A percentile compares a stretch with the other conserved stretches of the same genome.
These are phyloP conservation scores for Lipomyces kockii DNA, from an alignment of 805 yeast genomes.

Conservation along the genomic window DNA sequence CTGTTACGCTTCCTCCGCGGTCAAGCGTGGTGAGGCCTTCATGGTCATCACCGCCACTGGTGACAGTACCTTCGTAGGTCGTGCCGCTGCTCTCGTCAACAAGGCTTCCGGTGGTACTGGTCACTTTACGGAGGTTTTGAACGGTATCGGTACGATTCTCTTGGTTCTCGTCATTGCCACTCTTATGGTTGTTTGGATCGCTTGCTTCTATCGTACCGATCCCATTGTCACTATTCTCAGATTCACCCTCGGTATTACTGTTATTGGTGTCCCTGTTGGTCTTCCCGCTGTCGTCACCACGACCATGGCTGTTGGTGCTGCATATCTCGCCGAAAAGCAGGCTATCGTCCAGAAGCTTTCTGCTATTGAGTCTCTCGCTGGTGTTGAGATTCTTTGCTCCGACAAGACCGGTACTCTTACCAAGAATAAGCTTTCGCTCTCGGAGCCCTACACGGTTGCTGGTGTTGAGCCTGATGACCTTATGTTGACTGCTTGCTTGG, in stretches of 20 bases:
- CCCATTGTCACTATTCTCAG: conserved; percentile 85
- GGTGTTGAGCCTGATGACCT: conserved; percentile 96
- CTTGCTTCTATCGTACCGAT: conserved; percentile 91
- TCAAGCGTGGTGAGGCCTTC: conserved; percentile 93
- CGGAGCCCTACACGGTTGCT: conserved; percentile 96
- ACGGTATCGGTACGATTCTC: conserved; percentile 94
- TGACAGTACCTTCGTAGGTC: conserved; percentile 93
- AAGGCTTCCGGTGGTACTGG: conserved; percentile 91
- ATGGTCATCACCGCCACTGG: conserved; percentile 95
- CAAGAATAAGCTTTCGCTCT: conserved; percentile 93
- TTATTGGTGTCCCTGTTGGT: conserved; percentile 98
- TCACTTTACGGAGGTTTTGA: conserved; percentile 96
- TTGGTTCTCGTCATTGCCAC: conserved; percentile 87
- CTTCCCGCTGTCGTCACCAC: conserved; percentile 98
- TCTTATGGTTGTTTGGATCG: conserved; percentile 86
- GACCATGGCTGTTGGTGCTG: conserved; percentile 99
- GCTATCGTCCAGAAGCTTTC: conserved; percentile 96
- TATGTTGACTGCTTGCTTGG: conserved; percentile 96
- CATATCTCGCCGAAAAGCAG: conserved; percentile 94
- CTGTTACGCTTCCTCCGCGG: conserved; percentile 89
- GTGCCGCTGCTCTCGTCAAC: conserved; percentile 96
- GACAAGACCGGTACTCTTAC: conserved; percentile 98
- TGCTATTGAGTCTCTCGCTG: conserved; percentile 96
- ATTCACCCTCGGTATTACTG: conserved; percentile 93
- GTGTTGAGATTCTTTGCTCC: conserved; percentile 97